Evolutionary conservation across 768 basidiomycete genomes (phyloP).

Genomic region (Collybiopsis confluens): DNA sequence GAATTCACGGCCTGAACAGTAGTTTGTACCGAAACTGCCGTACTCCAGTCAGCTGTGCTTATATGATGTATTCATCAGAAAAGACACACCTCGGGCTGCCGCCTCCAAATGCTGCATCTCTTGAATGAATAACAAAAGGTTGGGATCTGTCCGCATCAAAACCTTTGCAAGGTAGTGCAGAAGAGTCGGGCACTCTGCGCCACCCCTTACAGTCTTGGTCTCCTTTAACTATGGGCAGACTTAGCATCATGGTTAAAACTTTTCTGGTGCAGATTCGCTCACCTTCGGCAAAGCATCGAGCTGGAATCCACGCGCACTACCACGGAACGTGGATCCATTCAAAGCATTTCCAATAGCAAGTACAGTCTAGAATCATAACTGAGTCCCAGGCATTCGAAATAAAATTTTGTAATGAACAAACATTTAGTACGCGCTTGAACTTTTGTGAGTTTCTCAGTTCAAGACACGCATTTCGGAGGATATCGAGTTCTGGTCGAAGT

Average conservation of each 20-base stretch:
- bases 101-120: constrained; percentile 80
- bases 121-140: constrained; percentile 67
- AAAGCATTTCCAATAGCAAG: constrained; percentile 77
- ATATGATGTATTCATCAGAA: not conserved
- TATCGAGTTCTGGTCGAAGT: constrained; percentile 75
- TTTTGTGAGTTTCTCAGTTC: constrained; percentile 62
- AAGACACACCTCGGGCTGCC: constrained; percentile 66
- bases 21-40: constrained; percentile 68
- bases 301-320: constrained; percentile 81
- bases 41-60: not conserved
- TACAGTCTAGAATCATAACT: constrained; percentile 48
- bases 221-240: constrained; percentile 61
- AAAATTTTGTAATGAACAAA: constrained; percentile 21
- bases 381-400: not conserved
- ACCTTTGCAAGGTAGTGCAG: constrained; percentile 84
- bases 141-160: constrained; percentile 62
- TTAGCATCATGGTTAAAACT: constrained; percentile 3
- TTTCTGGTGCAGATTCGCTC: constrained; percentile 7
- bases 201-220: constrained; percentile 69
- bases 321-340: constrained; percentile 80
- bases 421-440: constrained; percentile 71
- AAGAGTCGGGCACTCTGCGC: constrained; percentile 77
- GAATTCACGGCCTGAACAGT: constrained; percentile 56
- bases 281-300: constrained; percentile 83
- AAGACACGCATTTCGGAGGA: constrained; percentile 61